phyloP scores from a whole-genome alignment of 2,329 filamentous ascomycete species.

The Chrysoporthe cubensis region DNA sequence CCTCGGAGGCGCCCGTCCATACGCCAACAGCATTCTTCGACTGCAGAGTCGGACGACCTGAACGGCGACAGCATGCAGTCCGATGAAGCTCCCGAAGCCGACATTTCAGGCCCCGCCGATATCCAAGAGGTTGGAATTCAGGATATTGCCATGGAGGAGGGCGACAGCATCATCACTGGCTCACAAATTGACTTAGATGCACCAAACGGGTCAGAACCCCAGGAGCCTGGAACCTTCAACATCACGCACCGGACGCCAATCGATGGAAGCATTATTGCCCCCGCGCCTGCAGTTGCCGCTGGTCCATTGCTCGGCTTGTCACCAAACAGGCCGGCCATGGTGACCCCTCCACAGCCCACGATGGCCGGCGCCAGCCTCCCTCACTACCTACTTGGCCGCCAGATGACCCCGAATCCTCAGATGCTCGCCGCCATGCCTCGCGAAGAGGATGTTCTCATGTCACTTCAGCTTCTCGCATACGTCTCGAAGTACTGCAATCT shows the following conservation, averaged over 20 bases:
- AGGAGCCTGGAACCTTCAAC: constrained; percentile 89
- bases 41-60: constrained; percentile 85
- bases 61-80: constrained; percentile 81
- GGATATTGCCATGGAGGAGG: constrained; percentile 78
- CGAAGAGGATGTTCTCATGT: constrained; percentile 98
- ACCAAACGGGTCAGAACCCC: constrained; percentile 80
- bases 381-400: constrained; percentile 77
- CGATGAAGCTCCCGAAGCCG: constrained; percentile 76
- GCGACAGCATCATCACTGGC: constrained; percentile 77
- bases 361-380: constrained; percentile 73
- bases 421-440: constrained; percentile 90
- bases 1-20: constrained; percentile 79
- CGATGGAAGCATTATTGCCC: constrained; percentile 80
- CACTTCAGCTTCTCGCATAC: constrained; percentile 92
- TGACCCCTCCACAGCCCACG: constrained; percentile 74
- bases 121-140: constrained; percentile 85
- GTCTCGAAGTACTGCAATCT: constrained; percentile 99
- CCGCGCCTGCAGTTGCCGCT: constrained; percentile 47
- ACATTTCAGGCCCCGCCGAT: constrained; percentile 79
- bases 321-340: constrained; percentile 70
- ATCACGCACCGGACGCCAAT: constrained; percentile 85
- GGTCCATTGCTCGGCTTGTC: constrained; percentile 74
- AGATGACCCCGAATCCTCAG: constrained; percentile 68
- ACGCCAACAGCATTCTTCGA: constrained; percentile 80
- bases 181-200: constrained; percentile 75